Evolutionary conservation across 805 yeast species (phyloP), one percentile per base, ranked within the genome.

Genomic region (Yarrowia deformans): DNA sequence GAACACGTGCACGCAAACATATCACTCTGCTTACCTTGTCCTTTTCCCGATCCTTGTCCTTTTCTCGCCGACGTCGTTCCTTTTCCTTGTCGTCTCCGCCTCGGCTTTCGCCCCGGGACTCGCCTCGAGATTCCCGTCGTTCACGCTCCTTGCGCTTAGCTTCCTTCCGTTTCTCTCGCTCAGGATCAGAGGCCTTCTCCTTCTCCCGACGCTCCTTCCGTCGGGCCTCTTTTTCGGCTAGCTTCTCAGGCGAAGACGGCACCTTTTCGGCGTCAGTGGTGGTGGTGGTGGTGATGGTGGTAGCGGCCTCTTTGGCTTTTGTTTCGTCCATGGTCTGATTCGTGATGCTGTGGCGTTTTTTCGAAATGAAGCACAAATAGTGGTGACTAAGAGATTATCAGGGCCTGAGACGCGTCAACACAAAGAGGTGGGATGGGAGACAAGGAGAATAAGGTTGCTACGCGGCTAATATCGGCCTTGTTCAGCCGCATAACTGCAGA

Each of bases 171-270:
- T 60, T 60, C 34, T 60, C 66, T 2, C 66, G 66, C n/a, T 56
- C 63, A 9, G 63, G 48, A 35, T 56, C 63, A 5, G 63, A 46
- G 8, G 61, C 48, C 23, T 56, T 56, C 18, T 60, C 66, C 66
- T 60, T 60, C 19, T 60, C 66, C 14, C 66, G 50, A 35, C 52
- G 50, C 16, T 60, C 66, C 52, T 60, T 60, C 1, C 66, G 66
- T 60, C 66, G 52, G 1, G 66, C 66, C 40, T 60, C 66, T 18
- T 60, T 60, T 34, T 60, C 63, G 23, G 63, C 66, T 6, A 45
- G 34, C 42, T 42, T 40, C 9, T 60, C 66, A 14, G 66, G 66
- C 34, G 66, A 60, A 10, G 66, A 43, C 8, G 66, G 66, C 43
- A 60, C 52, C 66, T 60, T 60, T 5, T 60, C 66, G 19, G 66